These are phyloP conservation scores for Sporothrix curviconia DNA, from an alignment of 2,329 filamentous ascomycete species.

Conservation along the genomic window DNA sequence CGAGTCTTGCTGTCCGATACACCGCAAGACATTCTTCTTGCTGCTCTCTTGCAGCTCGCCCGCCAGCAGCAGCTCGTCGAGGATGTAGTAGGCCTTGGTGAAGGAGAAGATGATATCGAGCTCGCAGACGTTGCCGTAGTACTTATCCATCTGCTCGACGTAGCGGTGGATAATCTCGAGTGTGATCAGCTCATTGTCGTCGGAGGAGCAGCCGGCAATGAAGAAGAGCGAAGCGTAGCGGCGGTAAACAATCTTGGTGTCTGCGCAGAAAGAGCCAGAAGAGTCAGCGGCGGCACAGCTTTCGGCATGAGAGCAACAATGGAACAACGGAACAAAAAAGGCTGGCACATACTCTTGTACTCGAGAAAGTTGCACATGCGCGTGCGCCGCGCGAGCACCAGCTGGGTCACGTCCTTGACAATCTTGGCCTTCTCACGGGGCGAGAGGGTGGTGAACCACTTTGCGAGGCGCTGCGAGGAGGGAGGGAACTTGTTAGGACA, in stretches of 20 bases:
- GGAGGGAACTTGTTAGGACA: not conserved
- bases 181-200: slow-evolving; percentile 95
- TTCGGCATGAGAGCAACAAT: no score
- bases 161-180: slow-evolving; percentile 99
- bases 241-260: slow-evolving; percentile 97
- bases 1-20: slow-evolving; percentile 95
- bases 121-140: slow-evolving; percentile 99
- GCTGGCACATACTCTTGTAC: slow-evolving; percentile 89
- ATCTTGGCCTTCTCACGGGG: slow-evolving; percentile 99
- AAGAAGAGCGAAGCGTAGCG: slow-evolving; percentile 99
- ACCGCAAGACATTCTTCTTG: slow-evolving; percentile 96
- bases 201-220: slow-evolving; percentile 94
- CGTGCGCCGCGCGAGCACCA: slow-evolving; percentile 88
- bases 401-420: slow-evolving; percentile 97
- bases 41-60: slow-evolving; percentile 98
- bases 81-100: slow-evolving; percentile 98
- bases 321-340: not conserved
- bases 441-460: slow-evolving; percentile 98
- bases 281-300: no score
- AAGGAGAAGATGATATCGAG: slow-evolving; percentile 99
- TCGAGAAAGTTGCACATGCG: slow-evolving; percentile 99
- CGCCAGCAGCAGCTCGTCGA: slow-evolving; percentile 90
- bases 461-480: slow-evolving; percentile 76
- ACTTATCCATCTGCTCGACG: slow-evolving; percentile 99
- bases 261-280: slow-evolving; percentile 48